Evolutionary conservation across 2,329 filamentous ascomycete genomes (phyloP).

Genomic region (Sclerotinia trifoliorum): DNA sequence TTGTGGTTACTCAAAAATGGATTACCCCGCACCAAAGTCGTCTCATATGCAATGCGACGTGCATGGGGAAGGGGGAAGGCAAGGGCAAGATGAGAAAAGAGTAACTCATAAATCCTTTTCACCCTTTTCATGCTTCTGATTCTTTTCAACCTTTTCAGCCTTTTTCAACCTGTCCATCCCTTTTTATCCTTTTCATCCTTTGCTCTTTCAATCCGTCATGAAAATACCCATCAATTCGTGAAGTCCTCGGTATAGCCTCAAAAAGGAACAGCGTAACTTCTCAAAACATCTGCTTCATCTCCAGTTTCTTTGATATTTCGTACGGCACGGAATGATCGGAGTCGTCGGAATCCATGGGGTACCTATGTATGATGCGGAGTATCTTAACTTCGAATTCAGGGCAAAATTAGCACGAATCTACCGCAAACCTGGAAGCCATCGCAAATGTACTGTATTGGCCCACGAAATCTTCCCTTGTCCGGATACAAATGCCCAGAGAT

Average conservation of each 20-base stretch:
- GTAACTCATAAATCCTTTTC: not conserved
- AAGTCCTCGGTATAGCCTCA: not conserved
- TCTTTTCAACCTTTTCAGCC: too few relatives aligned
- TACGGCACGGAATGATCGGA: not conserved
- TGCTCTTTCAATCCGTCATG: not conserved
- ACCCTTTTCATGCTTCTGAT: not conserved
- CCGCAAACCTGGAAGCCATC: not conserved
- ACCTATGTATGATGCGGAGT: too few relatives aligned
- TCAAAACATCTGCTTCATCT: not conserved
- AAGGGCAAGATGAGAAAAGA: not conserved
- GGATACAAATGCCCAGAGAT: not conserved
- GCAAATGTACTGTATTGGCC: not conserved
- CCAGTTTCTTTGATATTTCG: not conserved
- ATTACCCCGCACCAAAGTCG: constrained; percentile 17
- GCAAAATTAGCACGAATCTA: not conserved
- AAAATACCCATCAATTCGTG: not conserved
- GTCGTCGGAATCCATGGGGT: not conserved
- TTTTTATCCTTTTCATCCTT: not conserved
- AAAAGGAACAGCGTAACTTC: not conserved
- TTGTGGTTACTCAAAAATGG: constrained; percentile 15
- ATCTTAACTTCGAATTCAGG: not conserved
- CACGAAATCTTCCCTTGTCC: not conserved
- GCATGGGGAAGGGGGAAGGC: not conserved
- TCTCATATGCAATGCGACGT: constrained; percentile 11
- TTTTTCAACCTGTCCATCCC: not conserved